Evolutionary conservation across 2,329 filamentous ascomycete species (phyloP), one percentile per base, ranked within the genome.

Genomic region (Colletotrichum lini): DNA sequence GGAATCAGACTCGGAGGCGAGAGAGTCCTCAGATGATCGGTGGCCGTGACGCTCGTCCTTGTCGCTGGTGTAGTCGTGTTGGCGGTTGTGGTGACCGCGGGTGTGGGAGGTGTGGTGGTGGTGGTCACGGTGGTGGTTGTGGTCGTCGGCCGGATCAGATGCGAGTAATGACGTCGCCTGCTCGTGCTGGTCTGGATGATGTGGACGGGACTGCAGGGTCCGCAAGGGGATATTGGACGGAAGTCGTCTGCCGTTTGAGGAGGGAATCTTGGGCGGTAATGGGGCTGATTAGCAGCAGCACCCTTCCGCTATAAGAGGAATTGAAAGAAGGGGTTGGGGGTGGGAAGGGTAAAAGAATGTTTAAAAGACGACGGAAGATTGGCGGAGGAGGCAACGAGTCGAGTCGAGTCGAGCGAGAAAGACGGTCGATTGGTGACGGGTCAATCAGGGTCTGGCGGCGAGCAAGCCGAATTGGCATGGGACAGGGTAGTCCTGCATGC

Each of bases 161-260:
- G 77, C 73, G 80, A 88, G 81, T 78, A 87, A 81, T 78, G 84
- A 83, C 76, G 85, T 83, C 74, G 85, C 81, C 72, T 82, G 78
- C 63, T 80, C 80, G 76, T 81, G 77, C 70, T 82, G 79, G 73
- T 77, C 78, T 64, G 78, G 79, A 73, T 77, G 79, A 73, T 77
- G 78, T 64, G 79, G 71, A 69, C 78, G 78, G 72, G 82, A 80
- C 74, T 86, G 80, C 78, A 98, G 87, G 78, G 92, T 92, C 82
- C 93, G 93, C 79, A 98, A 89, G 78, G 95, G 95, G 82, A 98
- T 98, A 84, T 93, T 94, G 84, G 93, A 94, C 81, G 89, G 89
- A 76, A 93, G 91, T 85, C 91, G 91, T 83, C 87, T 88, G 78
- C 86, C 87, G 76, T 84, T 88, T 88, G 88, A 85, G 80, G 91